These are phyloP conservation scores for Madurella fahalii DNA, from an alignment of 2,329 filamentous ascomycete genomes.

Conservation along the genomic window DNA sequence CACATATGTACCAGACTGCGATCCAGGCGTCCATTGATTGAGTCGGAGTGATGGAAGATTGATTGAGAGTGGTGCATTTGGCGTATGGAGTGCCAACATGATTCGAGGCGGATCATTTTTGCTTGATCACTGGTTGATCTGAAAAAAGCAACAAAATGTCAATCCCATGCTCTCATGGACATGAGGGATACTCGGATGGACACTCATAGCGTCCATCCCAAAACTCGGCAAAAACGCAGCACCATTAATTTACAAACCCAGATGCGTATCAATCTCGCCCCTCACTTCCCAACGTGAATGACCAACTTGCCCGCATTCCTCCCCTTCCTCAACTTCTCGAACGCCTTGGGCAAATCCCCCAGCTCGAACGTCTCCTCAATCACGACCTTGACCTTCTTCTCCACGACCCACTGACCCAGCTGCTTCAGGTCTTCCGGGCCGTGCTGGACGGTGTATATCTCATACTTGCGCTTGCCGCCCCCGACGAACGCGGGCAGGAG, in stretches of 20 bases:
- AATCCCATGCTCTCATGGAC: too few species aligned
- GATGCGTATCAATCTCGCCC: neutral
- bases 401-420: conserved; percentile 51
- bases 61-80: too few species aligned
- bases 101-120: too few species aligned
- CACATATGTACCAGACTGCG: neutral
- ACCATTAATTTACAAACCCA: neutral
- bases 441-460: conserved; percentile 33
- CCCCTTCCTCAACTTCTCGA: conserved; percentile 53
- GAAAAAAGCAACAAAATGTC: too few species aligned
- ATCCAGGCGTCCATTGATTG: neutral
- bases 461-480: conserved; percentile 39
- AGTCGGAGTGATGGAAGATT: too few species aligned
- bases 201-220: too few species aligned
- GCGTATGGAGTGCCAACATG: too few species aligned
- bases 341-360: conserved; percentile 54
- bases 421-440: conserved; percentile 42
- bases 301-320: conserved; percentile 58
- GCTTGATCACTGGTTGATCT: too few species aligned
- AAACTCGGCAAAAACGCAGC: too few species aligned
- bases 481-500: conserved; percentile 35
- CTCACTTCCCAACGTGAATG: conserved; percentile 24
- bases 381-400: conserved; percentile 54
- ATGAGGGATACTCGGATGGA: too few species aligned
- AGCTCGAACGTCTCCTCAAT: conserved; percentile 54